Conservation (phyloP, 2,329 filamentous ascomycete genomes). For the Aureobasidium uvarum region DNA sequence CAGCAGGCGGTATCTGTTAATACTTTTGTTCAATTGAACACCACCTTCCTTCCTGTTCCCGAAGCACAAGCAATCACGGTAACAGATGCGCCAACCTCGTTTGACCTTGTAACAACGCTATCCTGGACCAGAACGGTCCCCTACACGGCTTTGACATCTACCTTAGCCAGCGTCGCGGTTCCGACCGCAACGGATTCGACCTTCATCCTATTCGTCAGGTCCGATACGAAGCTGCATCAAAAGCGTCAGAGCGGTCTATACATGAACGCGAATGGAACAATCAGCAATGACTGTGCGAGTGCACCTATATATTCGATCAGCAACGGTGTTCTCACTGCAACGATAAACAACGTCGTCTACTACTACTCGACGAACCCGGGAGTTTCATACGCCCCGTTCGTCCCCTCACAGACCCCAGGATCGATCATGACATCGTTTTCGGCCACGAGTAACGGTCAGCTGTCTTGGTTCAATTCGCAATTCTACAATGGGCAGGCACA, state of each 20-base stretch:
- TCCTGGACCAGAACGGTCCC: conserved; percentile 31
- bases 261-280: conserved; percentile 33
- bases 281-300: conserved; percentile 36
- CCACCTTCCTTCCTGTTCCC: conserved; percentile 34
- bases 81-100: conserved; percentile 35
- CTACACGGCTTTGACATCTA: not conserved
- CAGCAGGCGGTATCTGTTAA: conserved; percentile 36
- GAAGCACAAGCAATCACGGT: conserved; percentile 32
- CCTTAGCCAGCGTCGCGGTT: not conserved
- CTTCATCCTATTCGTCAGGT: conserved; percentile 30
- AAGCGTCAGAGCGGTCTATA: conserved; percentile 32
- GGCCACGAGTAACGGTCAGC: conserved; percentile 29
- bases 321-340: conserved; percentile 34
- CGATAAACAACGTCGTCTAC: conserved; percentile 32
- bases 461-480: conserved; percentile 33
- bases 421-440: conserved; percentile 34
- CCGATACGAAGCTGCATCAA: conserved; percentile 17
- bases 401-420: conserved; percentile 33
- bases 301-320: conserved; percentile 34
- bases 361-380: conserved; percentile 35
- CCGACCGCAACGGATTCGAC: conserved; percentile 17
- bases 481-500: conserved; percentile 36
- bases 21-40: conserved; percentile 34
- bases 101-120: conserved; percentile 35
- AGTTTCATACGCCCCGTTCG: conserved; percentile 32